Conservation (phyloP, 139 green algal species). For the Chlorella sp. region DNA sequence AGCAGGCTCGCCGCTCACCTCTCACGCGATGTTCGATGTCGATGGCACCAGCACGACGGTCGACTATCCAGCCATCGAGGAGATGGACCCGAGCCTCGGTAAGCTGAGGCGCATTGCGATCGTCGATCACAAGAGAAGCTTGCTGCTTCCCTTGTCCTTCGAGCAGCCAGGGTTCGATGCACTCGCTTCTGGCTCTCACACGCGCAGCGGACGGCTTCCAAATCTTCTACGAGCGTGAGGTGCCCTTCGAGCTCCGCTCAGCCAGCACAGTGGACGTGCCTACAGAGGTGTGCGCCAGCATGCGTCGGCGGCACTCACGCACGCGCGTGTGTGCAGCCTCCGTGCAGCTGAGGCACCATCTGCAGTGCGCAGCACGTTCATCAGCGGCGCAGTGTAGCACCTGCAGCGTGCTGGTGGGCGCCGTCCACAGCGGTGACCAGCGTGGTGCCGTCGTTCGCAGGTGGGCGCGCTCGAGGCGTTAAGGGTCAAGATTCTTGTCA, state of each 20-base stretch:
- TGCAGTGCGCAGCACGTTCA: too few relatives aligned
- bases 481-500: slow-evolving; percentile 49
- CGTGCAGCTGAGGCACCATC: too few relatives aligned
- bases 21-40: too few relatives aligned
- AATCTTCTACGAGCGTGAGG: slow-evolving; percentile 61
- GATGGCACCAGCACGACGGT: too few relatives aligned
- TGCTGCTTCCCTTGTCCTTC: neutral
- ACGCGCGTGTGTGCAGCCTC: too few relatives aligned
- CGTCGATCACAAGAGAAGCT: neutral
- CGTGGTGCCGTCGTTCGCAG: slow-evolving; percentile 18
- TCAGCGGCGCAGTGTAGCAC: too few relatives aligned
- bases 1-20: too few relatives aligned
- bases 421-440: too few relatives aligned
- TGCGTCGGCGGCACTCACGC: too few relatives aligned
- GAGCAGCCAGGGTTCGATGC: neutral
- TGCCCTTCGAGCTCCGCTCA: slow-evolving; percentile 58
- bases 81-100: neutral
- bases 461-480: slow-evolving; percentile 55
- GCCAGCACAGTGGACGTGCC: slow-evolving; percentile 33
- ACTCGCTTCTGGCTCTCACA: neutral
- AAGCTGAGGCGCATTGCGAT: neutral
- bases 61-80: neutral
- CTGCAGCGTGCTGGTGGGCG: too few relatives aligned
- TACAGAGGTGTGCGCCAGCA: slow-evolving; percentile 31
- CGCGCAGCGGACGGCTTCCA: slow-evolving; percentile 36